phyloP scores from a whole-genome alignment of 192 early-diverging fungal species.

The Podila epigama region DNA sequence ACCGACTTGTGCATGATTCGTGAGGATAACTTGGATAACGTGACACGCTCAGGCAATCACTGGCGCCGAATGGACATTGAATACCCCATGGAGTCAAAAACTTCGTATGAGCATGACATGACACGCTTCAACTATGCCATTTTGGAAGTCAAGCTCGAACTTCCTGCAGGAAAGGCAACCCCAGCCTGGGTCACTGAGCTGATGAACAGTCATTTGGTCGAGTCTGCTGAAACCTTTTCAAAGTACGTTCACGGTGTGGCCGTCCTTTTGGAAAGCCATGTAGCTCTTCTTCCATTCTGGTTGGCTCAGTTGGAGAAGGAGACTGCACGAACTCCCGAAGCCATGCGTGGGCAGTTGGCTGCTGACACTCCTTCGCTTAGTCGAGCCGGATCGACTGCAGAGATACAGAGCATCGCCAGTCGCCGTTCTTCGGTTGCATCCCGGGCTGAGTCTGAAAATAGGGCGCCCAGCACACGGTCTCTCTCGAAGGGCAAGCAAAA shows the following conservation, averaged over 20 bases:
- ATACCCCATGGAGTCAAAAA: conserved; percentile 63
- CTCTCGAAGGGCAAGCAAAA: conserved; percentile 40
- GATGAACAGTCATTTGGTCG: conserved; percentile 73
- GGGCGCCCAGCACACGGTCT: conserved; percentile 14
- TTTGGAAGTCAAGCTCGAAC: conserved; percentile 87
- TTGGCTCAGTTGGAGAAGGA: conserved; percentile 48
- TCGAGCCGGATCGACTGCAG: conserved; percentile 30
- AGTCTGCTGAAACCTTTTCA: conserved; percentile 85
- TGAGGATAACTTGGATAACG: conserved; percentile 84
- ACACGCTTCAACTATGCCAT: conserved; percentile 94
- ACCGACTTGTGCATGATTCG: conserved; percentile 96
- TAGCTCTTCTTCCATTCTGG: conserved; percentile 72
- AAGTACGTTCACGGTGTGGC: conserved; percentile 89
- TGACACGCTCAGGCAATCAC: conserved; percentile 76
- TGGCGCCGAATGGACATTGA: conserved; percentile 92
- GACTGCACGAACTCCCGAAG: conserved; percentile 20
- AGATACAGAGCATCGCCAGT: conserved; percentile 45
- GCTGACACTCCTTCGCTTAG: conserved; percentile 29
- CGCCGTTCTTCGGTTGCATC: conserved; percentile 36
- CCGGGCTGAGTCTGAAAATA: conserved; percentile 26
- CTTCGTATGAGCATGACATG: conserved; percentile 85
- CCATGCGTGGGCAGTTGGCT: conserved; percentile 42
- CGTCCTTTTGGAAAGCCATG: conserved; percentile 67
- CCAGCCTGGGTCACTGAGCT: conserved; percentile 84
- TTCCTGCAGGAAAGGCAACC: conserved; percentile 67